Percentiles rank a stretch among this genome's conserved stretches.
These are phyloP conservation scores for Talinum fruticosum DNA, from an alignment of 148 eudicot species.

Conservation along the genomic window DNA sequence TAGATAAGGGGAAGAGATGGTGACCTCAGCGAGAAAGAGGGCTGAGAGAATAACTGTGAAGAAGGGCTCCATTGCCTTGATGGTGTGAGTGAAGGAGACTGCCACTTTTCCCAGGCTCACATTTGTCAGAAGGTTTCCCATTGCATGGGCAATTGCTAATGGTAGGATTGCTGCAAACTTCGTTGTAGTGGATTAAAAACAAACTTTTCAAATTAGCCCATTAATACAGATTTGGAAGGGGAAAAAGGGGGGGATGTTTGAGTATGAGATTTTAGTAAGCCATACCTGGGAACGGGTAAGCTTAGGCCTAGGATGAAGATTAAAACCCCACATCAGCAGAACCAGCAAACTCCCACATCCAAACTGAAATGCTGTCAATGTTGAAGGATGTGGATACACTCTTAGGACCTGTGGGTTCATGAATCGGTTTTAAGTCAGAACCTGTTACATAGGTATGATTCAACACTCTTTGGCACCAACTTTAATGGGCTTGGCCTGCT, in stretches of 20 bases:
- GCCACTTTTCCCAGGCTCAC: conserved; percentile 75
- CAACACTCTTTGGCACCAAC: background rate
- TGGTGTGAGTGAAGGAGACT: conserved; percentile 79
- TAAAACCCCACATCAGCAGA: conserved; percentile 33
- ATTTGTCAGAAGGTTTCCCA: conserved; percentile 65
- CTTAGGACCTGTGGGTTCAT: conserved; percentile 23
- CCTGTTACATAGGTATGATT: background rate
- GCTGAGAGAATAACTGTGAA: conserved; percentile 67
- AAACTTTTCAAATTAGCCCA: background rate
- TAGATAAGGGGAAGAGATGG: background rate
- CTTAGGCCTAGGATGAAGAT: conserved; percentile 34
- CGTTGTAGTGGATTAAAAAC: background rate
- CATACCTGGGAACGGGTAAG: conserved; percentile 31
- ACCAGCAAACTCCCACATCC: conserved; percentile 34
- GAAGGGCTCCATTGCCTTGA: conserved; percentile 83
- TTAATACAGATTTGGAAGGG: background rate
- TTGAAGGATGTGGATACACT: conserved; percentile 33
- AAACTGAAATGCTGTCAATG: conserved; percentile 34
- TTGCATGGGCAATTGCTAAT: conserved; percentile 57
- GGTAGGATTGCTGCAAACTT: conserved; percentile 55
- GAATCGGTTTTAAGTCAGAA: background rate
- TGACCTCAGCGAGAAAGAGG: conserved; percentile 60
- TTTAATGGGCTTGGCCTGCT: background rate
- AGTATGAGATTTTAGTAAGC: background rate
- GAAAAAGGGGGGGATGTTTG: background rate